These are phyloP conservation scores for Westerdykella ornata DNA, from an alignment of 2,329 filamentous ascomycete species.

Conservation along the genomic window DNA sequence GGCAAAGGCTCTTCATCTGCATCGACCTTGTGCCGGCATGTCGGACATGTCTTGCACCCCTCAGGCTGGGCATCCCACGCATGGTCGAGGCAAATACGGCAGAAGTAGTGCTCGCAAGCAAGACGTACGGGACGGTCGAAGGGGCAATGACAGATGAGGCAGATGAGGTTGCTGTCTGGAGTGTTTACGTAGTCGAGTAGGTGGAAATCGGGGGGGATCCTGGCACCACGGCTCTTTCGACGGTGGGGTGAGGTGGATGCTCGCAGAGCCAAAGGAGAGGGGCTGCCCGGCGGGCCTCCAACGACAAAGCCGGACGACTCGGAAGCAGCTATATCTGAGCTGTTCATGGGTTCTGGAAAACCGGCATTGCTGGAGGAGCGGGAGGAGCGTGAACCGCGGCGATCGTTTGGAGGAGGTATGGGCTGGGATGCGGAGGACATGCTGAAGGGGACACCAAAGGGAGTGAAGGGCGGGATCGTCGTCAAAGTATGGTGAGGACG, in stretches of 20 bases:
- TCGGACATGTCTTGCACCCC: slow-evolving; percentile 46
- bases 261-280: slow-evolving; percentile 35
- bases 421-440: slow-evolving; percentile 32
- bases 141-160: slow-evolving; percentile 58
- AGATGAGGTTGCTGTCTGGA: slow-evolving; percentile 56
- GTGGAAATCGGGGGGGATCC: slow-evolving; percentile 47
- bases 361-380: slow-evolving; percentile 21
- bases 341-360: slow-evolving; percentile 10
- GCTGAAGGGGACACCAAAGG: slow-evolving; percentile 1
- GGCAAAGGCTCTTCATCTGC: slow-evolving; percentile 21
- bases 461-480: too few species aligned
- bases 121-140: slow-evolving; percentile 54
- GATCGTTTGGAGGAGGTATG: slow-evolving; percentile 32
- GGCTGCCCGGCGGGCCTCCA: slow-evolving; percentile 35
- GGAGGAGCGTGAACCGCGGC: slow-evolving; percentile 30
- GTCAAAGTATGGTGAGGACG: neutral
- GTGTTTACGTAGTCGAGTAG: slow-evolving; percentile 51
- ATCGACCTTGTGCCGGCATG: slow-evolving; percentile 47
- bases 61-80: slow-evolving; percentile 29
- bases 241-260: slow-evolving; percentile 36
- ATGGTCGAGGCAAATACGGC: slow-evolving; percentile 50
- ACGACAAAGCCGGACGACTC: slow-evolving; percentile 25
- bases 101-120: slow-evolving; percentile 59
- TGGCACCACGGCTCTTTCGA: slow-evolving; percentile 29
- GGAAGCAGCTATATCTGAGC: slow-evolving; percentile 9